Evolutionary conservation across 345 rosid species (phyloP).

Genomic region (Citrus medica): DNA sequence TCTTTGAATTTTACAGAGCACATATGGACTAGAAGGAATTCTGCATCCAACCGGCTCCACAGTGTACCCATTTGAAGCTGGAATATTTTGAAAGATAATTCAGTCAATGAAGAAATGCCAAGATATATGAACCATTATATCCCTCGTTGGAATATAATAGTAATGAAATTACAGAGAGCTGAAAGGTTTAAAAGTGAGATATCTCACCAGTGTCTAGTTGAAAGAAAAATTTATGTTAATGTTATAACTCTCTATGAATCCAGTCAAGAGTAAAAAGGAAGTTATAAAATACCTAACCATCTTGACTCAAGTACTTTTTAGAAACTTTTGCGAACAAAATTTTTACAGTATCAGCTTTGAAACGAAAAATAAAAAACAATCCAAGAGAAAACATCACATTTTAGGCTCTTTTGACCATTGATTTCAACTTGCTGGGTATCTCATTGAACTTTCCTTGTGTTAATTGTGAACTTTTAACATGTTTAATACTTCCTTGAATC

Average conservation of each 20-base stretch:
- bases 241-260: background rate
- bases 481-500: slow-evolving; percentile 66
- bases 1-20: slow-evolving; percentile 97
- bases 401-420: slow-evolving; percentile 36
- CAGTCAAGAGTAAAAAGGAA: background rate
- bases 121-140: background rate
- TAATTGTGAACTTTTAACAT: slow-evolving; percentile 71
- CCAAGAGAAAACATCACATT: background rate
- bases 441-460: slow-evolving; percentile 63
- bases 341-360: background rate
- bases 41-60: slow-evolving; percentile 91
- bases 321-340: background rate
- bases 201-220: too few species aligned
- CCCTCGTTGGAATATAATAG: too few species aligned
- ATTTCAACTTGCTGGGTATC: slow-evolving; percentile 64
- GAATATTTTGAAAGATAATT: background rate
- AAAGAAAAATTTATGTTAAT: background rate
- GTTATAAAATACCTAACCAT: background rate
- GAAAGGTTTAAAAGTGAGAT: too few species aligned
- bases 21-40: slow-evolving; percentile 95
- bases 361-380: background rate
- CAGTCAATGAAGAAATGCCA: background rate
- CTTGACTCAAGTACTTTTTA: background rate
- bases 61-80: slow-evolving; percentile 92
- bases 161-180: too few species aligned